Conservation (phyloP, 148 eudicot genomes). For the Vaccinium macrocarpon region DNA sequence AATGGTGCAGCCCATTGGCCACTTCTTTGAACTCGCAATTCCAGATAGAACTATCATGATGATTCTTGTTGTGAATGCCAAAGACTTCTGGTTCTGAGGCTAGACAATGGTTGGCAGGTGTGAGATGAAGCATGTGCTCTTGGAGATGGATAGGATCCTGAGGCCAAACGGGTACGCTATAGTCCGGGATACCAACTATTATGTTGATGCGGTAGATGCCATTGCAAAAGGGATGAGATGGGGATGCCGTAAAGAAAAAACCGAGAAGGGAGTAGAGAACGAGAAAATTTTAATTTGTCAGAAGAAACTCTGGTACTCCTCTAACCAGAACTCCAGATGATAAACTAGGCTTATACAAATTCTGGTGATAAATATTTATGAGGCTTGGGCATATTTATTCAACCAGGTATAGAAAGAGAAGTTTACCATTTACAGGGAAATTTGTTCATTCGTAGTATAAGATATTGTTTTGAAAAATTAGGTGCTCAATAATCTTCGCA, state of each 20-base stretch:
- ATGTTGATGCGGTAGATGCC: conserved; percentile 44
- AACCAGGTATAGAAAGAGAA: neutral
- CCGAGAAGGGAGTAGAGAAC: conserved; percentile 48
- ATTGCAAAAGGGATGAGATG: conserved; percentile 82
- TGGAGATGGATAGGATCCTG: conserved; percentile 96
- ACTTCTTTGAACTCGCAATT: neutral
- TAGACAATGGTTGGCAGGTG: conserved; percentile 47
- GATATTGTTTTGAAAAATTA: neutral
- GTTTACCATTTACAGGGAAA: conserved; percentile 7
- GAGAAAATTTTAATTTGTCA: conserved; percentile 87
- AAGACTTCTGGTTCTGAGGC: neutral
- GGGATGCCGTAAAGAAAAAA: conserved; percentile 67
- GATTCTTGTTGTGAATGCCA: neutral
- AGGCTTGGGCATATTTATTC: neutral
- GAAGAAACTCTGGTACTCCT: conserved; percentile 80
- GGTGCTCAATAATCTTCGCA: neutral
- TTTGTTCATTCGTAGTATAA: neutral
- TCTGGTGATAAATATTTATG: neutral
- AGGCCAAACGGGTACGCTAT: conserved; percentile 78
- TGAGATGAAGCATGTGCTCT: conserved; percentile 75
- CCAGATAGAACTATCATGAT: neutral
- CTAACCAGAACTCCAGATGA: conserved; percentile 60
- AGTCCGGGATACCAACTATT: conserved; percentile 72
- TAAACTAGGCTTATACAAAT: neutral
- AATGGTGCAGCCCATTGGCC: neutral